phyloP scores from a whole-genome alignment of 2,329 filamentous ascomycete species.

The Aureobasidium leucospermi region DNA sequence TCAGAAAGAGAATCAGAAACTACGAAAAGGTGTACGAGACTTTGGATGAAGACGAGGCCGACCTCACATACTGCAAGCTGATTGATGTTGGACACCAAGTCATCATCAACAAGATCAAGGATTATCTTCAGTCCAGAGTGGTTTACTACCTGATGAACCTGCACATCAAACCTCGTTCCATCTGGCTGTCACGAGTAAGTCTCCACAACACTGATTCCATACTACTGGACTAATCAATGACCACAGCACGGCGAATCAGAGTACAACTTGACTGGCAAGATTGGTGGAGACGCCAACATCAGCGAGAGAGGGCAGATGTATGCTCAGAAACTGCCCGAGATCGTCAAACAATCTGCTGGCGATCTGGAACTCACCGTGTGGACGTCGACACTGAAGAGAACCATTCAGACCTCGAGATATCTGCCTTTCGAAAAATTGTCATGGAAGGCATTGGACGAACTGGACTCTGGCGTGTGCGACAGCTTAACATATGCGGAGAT shows the following conservation, averaged over 20 bases:
- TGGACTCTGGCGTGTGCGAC: slow-evolving; percentile 94
- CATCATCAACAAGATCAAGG: slow-evolving; percentile 95
- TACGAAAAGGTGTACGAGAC: slow-evolving; percentile 97
- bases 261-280: slow-evolving; percentile 84
- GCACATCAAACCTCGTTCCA: slow-evolving; percentile 91
- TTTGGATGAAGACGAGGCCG: slow-evolving; percentile 78
- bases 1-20: slow-evolving; percentile 87
- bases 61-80: slow-evolving; percentile 92
- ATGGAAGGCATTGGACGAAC: slow-evolving; percentile 97
- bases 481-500: slow-evolving; percentile 95
- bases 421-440: slow-evolving; percentile 91
- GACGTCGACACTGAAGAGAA: slow-evolving; percentile 72
- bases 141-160: slow-evolving; percentile 99
- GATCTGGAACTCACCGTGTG: slow-evolving; percentile 66
- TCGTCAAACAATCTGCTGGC: slow-evolving; percentile 79
- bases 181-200: slow-evolving; percentile 82
- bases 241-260: slow-evolving; percentile 76
- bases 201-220: neutral
- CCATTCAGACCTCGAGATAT: slow-evolving; percentile 83
- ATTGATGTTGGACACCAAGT: slow-evolving; percentile 94
- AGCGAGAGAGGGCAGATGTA: slow-evolving; percentile 84
- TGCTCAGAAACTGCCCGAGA: slow-evolving; percentile 71
- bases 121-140: slow-evolving; percentile 91
- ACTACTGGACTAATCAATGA: neutral
- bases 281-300: slow-evolving; percentile 84